Percentiles rank a stretch among this genome's conserved stretches.
Evolutionary conservation across 148 eudicot genomes (phyloP).

Genomic region (Camellia sinensis): DNA sequence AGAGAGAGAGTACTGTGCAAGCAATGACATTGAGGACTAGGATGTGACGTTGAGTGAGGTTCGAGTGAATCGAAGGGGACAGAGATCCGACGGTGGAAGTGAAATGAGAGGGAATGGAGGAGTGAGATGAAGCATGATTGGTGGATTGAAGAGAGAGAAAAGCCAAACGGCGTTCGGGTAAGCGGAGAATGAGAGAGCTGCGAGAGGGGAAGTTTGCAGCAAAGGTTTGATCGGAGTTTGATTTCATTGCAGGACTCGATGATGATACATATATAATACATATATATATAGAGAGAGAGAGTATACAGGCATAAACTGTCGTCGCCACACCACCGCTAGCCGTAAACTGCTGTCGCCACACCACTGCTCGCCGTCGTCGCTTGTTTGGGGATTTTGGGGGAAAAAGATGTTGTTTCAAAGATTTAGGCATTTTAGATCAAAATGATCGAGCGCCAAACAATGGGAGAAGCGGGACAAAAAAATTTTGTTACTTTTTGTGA

Average conservation of each 20-base stretch:
- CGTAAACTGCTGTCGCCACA: too few relatives aligned
- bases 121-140: slow-evolving; percentile 31
- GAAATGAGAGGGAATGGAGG: slow-evolving; percentile 41
- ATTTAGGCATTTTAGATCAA: too few relatives aligned
- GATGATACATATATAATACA: too few relatives aligned
- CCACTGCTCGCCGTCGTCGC: too few relatives aligned
- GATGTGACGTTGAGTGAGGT: slow-evolving; percentile 60
- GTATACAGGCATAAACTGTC: too few relatives aligned
- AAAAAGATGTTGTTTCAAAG: too few relatives aligned
- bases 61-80: slow-evolving; percentile 25
- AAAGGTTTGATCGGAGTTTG: slow-evolving; percentile 10
- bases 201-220: slow-evolving; percentile 23
- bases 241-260: slow-evolving; percentile 19
- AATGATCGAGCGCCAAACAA: too few relatives aligned
- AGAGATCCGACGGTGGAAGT: slow-evolving; percentile 54
- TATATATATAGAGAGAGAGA: too few relatives aligned
- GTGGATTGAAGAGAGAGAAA: slow-evolving; percentile 27
- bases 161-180: slow-evolving; percentile 31
- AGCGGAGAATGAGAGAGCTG: slow-evolving; percentile 25
- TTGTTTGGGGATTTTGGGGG: too few relatives aligned
- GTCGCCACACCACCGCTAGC: too few relatives aligned
- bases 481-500: too few relatives aligned
- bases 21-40: slow-evolving; percentile 56
- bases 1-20: slow-evolving; percentile 48
- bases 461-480: too few relatives aligned